phyloP scores from a whole-genome alignment of 768 basidiomycete genomes.

The Amanita pallidorosea region DNA sequence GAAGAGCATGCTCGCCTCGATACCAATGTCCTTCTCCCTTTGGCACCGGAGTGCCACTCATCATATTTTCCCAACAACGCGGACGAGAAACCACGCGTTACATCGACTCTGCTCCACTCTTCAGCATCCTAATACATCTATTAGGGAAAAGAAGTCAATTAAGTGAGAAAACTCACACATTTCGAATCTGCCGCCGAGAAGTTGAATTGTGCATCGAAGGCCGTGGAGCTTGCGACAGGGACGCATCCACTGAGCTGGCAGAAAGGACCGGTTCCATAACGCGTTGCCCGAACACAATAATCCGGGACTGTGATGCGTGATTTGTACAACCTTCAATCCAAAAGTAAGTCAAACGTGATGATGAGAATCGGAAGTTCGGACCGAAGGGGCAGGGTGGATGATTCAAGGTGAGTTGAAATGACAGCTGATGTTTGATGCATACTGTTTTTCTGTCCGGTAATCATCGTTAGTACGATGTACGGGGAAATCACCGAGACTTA shows the following conservation, averaged over 20 bases:
- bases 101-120: conserved; percentile 35
- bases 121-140: conserved; percentile 5
- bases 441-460: conserved; percentile 17
- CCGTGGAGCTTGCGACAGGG: conserved; percentile 24
- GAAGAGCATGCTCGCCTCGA: conserved; percentile 24
- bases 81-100: conserved; percentile 49
- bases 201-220: conserved; percentile 16
- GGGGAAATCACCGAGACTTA: conserved; percentile 5
- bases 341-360: conserved; percentile 1
- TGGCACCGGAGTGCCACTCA: conserved; percentile 20
- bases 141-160: neutral
- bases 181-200: conserved; percentile 25
- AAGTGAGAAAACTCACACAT: conserved; percentile 11
- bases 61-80: conserved; percentile 24
- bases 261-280: conserved; percentile 42
- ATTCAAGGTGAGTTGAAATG: conserved; percentile 48
- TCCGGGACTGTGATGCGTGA: conserved; percentile 29
- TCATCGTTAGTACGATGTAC: neutral
- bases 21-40: conserved; percentile 11
- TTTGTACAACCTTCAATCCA: conserved; percentile 17
- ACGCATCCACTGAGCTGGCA: conserved; percentile 45
- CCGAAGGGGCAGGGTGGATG: conserved; percentile 50
- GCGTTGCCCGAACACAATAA: conserved; percentile 38
- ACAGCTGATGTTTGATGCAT: conserved; percentile 46
- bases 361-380: conserved; percentile 13